Percentiles rank a stretch among this genome's conserved stretches.
phyloP scores from a whole-genome alignment of 257 asterid species.

The Ajuga chamaepitys region DNA sequence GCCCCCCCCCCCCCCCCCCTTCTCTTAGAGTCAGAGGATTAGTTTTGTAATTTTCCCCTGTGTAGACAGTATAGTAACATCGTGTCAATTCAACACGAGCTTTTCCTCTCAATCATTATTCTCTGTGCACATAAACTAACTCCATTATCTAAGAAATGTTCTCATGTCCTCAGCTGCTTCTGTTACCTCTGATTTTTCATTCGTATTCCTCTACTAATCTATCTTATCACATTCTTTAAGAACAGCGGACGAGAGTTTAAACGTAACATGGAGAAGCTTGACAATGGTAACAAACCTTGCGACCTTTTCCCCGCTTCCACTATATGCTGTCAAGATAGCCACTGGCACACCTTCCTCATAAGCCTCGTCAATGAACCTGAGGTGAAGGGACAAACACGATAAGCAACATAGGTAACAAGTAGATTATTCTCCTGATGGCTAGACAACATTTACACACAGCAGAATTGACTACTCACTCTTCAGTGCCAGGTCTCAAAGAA shows the following conservation, averaged over 20 bases:
- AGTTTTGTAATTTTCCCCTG: no score
- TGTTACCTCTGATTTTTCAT: not conserved
- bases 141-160: not conserved
- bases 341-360: slow-evolving; percentile 56
- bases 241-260: not conserved
- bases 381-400: not conserved
- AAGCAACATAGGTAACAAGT: not conserved
- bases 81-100: not conserved
- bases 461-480: slow-evolving; percentile 54
- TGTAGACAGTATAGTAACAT: not conserved
- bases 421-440: not conserved
- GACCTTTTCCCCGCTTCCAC: slow-evolving; percentile 61
- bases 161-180: not conserved
- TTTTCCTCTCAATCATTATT: not conserved
- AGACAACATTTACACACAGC: not conserved
- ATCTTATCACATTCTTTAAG: not conserved
- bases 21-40: no score
- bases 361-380: slow-evolving; percentile 78
- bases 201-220: not conserved
- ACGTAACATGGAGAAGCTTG: not conserved
- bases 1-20: no score
- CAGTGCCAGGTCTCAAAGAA: slow-evolving; percentile 79
- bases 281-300: slow-evolving; percentile 55
- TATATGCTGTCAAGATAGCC: slow-evolving; percentile 55
- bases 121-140: not conserved